Base-by-base conservation (phyloP, 2,329 filamentous ascomycete genomes). In the Cladophialophora carrionii region DNA sequence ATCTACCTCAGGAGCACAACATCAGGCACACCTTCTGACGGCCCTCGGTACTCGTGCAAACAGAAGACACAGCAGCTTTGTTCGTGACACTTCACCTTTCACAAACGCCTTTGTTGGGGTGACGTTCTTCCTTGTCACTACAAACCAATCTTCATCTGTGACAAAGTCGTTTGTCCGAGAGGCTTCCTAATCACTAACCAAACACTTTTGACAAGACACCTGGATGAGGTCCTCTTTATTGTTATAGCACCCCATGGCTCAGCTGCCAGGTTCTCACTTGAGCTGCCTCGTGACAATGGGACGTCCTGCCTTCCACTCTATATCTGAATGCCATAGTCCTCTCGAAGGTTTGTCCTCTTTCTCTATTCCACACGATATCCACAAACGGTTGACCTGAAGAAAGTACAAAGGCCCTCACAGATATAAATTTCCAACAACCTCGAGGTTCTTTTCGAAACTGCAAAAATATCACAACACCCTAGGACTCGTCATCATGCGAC, bases 121-220 rank as follows among this genome's bases (percentile, higher is more conserved):
- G 52, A n/a, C 17, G 2, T 17, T 4, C 29, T 31, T 32, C n/a
- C 0, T 54, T 54, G 24, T 54, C 24, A 31, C 52, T 32, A 12
- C 17, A 20, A 22, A 32, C 10, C 17, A 32, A 26, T 8, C 22
- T 37, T 60, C 26, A 29, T n/a, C 51, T 31, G n/a, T 12, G 32
- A 59, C 46, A 53, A 60, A 49, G 29, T 31, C 14, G 1, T 41
- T 53, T 60, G 57, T 60, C 34, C 32, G 26, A 7, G 41, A 24
- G 57, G 52, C n/a, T 22, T 26, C 5, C 4, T 54, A 7, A 20
- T 43, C 14, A 10, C 29, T 17, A 41, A 32, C 14, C 14, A 37
- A 60, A 52, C 5, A 17, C 31, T 34, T 17, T 29, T 8, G 32
- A 53, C 57, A 60, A 53, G 14, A 31, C 48, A 22, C 10, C 20